A percentile compares a stretch with the other conserved stretches of the same genome.
These are phyloP conservation scores for Aurinia saxatilis DNA, from an alignment of 345 rosid species.

Conservation along the genomic window DNA sequence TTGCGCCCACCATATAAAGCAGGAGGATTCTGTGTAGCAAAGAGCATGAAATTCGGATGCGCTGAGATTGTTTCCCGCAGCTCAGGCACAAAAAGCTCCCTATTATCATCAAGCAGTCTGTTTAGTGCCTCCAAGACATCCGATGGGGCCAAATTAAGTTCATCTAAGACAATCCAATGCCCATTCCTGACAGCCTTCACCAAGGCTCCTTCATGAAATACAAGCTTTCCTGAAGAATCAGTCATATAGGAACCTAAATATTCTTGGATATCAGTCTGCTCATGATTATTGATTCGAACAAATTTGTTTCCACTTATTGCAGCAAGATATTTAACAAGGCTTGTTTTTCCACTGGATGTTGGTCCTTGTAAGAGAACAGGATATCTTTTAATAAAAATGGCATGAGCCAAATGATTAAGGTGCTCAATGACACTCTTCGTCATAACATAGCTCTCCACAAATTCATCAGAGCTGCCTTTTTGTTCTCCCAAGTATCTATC, in stretches of 20 bases:
- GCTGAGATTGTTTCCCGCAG: conserved; percentile 62
- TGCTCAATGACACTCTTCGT: conserved; percentile 72
- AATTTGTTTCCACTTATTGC: conserved; percentile 75
- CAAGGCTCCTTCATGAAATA: conserved; percentile 86
- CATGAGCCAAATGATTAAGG: conserved; percentile 73
- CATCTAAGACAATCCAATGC: conserved; percentile 92
- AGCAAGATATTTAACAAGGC: conserved; percentile 96
- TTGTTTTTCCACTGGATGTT: conserved; percentile 96
- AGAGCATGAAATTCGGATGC: conserved; percentile 93
- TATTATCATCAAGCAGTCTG: conserved; percentile 87
- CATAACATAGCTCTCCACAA: conserved; percentile 51
- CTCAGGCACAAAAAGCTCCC: conserved; percentile 95
- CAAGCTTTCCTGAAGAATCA: conserved; percentile 79
- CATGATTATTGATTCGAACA: conserved; percentile 93
- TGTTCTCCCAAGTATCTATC: conserved; percentile 40
- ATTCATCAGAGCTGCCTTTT: conserved; percentile 32
- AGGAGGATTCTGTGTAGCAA: conserved; percentile 97
- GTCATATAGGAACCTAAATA: conserved; percentile 83
- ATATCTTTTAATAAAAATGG: conserved; percentile 68
- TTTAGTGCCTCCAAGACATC: conserved; percentile 95
- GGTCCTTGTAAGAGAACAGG: conserved; percentile 97
- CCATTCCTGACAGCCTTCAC: conserved; percentile 91
- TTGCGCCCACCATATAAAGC: conserved; percentile 92
- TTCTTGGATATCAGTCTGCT: conserved; percentile 91
- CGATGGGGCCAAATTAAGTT: conserved; percentile 93